Percentiles rank a stretch among this genome's conserved stretches.
Conservation (phyloP, 129 eudicot genomes). For the Saussurea involucrata region DNA sequence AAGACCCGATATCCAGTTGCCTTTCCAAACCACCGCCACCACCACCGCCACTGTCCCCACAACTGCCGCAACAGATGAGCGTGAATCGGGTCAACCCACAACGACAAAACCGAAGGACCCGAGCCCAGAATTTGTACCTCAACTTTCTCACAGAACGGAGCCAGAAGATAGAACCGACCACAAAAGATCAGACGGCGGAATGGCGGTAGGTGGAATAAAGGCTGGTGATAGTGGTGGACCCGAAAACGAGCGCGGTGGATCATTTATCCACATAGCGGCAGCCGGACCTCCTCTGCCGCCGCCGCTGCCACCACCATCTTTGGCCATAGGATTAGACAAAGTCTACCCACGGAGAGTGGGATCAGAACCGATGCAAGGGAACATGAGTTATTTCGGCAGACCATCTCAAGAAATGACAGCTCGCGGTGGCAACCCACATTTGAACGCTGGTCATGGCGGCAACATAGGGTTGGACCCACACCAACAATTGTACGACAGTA, state of each 20-base stretch:
- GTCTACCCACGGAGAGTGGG: slow-evolving; percentile 23
- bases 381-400: slow-evolving; percentile 20
- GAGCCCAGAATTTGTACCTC: slow-evolving; percentile 7
- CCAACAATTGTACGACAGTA: slow-evolving; percentile 7
- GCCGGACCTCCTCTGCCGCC: slow-evolving; percentile 4
- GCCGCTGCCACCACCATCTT: background rate
- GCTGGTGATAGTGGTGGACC: slow-evolving; percentile 5
- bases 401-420: slow-evolving; percentile 44
- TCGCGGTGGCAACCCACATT: slow-evolving; percentile 27
- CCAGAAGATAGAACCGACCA: slow-evolving; percentile 1
- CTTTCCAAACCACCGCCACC: slow-evolving; percentile 27
- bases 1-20: slow-evolving; percentile 41
- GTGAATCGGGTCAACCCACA: background rate
- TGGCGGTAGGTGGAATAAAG: background rate
- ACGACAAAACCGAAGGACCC: slow-evolving; percentile 7
- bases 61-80: slow-evolving; percentile 4
- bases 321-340: slow-evolving; percentile 15
- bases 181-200: background rate
- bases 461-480: slow-evolving; percentile 31
- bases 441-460: slow-evolving; percentile 22
- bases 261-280: background rate
- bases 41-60: background rate
- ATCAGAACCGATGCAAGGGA: slow-evolving; percentile 13
- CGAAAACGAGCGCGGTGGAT: background rate
- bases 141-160: background rate